Percentiles rank a stretch among this genome's conserved stretches.
These are phyloP conservation scores for Crassisporium funariophilum DNA, from an alignment of 768 basidiomycete species.

Conservation along the genomic window DNA sequence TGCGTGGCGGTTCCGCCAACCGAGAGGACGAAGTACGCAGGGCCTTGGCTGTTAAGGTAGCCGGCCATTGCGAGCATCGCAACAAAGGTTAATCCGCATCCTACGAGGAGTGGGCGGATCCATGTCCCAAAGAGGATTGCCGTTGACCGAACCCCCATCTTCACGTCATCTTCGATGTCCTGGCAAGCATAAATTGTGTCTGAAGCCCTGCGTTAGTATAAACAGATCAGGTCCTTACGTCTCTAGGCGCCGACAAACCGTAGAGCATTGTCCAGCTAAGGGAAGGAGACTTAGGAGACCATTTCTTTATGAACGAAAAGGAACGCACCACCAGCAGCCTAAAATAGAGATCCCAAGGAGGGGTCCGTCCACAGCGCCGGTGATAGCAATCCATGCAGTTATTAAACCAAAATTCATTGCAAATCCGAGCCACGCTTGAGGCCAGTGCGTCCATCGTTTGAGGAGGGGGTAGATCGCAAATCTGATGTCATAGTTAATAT, in stretches of 20 bases:
- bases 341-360: slow-evolving; percentile 37
- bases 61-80: slow-evolving; percentile 55
- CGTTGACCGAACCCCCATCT: slow-evolving; percentile 75
- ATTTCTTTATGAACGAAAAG: neutral
- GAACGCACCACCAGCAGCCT: slow-evolving; percentile 49
- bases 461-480: slow-evolving; percentile 53
- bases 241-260: slow-evolving; percentile 28
- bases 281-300: neutral
- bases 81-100: slow-evolving; percentile 55
- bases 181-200: slow-evolving; percentile 81
- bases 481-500: slow-evolving; percentile 20
- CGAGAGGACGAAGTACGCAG: slow-evolving; percentile 45
- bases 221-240: neutral
- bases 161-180: slow-evolving; percentile 74
- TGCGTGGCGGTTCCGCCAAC: slow-evolving; percentile 47
- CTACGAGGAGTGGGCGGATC: slow-evolving; percentile 57
- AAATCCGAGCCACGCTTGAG: slow-evolving; percentile 62
- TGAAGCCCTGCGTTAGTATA: slow-evolving; percentile 1
- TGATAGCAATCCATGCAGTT: slow-evolving; percentile 48
- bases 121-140: slow-evolving; percentile 69
- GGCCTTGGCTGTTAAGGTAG: slow-evolving; percentile 52
- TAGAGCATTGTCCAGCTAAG: slow-evolving; percentile 53
- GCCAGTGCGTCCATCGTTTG: slow-evolving; percentile 61
- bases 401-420: slow-evolving; percentile 59
- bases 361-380: slow-evolving; percentile 30